Percentiles rank a stretch among this genome's conserved stretches.
Conservation (phyloP, 2,329 filamentous ascomycete species). For the Fusarium verticillioides region DNA sequence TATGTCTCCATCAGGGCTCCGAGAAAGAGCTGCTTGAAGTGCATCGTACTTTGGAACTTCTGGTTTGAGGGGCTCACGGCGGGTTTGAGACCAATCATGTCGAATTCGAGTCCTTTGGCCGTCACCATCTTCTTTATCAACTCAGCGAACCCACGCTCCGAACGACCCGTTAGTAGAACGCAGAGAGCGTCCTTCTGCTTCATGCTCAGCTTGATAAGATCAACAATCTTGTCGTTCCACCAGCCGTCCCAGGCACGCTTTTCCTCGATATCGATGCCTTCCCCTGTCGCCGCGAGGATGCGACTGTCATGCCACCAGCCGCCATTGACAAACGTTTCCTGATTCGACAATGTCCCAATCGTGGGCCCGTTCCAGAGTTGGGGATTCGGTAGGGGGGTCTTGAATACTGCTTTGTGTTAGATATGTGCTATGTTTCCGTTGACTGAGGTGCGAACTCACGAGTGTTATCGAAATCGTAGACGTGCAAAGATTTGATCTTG, state of each 20-base stretch:
- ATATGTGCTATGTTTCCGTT: background rate
- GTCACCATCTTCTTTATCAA: slow-evolving; percentile 83
- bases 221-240: slow-evolving; percentile 94
- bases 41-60: slow-evolving; percentile 83
- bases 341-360: slow-evolving; percentile 78
- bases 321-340: slow-evolving; percentile 81
- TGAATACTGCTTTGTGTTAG: slow-evolving; percentile 73
- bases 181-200: slow-evolving; percentile 85
- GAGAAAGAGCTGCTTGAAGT: slow-evolving; percentile 91
- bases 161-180: slow-evolving; percentile 87
- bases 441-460: slow-evolving; percentile 60
- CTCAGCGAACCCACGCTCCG: slow-evolving; percentile 79
- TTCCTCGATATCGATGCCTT: slow-evolving; percentile 85
- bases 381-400: slow-evolving; percentile 87
- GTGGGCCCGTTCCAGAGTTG: slow-evolving; percentile 86
- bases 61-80: slow-evolving; percentile 82
- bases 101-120: slow-evolving; percentile 84
- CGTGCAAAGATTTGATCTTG: slow-evolving; percentile 81
- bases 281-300: slow-evolving; percentile 86
- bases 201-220: slow-evolving; percentile 83
- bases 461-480: slow-evolving; percentile 99
- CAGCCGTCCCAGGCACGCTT: slow-evolving; percentile 86
- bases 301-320: slow-evolving; percentile 97
- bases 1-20: slow-evolving; percentile 88
- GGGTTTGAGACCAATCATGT: slow-evolving; percentile 90